These are phyloP conservation scores for Talaromyces trachyspermus DNA, from an alignment of 495 filamentous ascomycete genomes.

Conservation along the genomic window DNA sequence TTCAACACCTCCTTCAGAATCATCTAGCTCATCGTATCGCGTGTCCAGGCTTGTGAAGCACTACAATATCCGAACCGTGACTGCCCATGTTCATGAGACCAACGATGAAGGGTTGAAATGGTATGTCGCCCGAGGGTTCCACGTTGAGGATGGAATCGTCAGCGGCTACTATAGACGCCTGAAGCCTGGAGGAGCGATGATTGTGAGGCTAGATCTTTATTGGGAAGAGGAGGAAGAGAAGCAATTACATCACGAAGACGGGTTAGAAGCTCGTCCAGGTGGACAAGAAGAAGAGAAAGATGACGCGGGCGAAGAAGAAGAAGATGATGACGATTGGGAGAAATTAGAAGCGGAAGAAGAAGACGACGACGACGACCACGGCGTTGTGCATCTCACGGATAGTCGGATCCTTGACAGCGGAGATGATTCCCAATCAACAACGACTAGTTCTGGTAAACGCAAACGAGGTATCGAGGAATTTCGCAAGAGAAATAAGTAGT, in stretches of 20 bases:
- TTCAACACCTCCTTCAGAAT: slow-evolving; percentile 29
- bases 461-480: slow-evolving; percentile 28
- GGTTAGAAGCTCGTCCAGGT: neutral
- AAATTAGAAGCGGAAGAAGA: slow-evolving; percentile 38
- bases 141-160: slow-evolving; percentile 46
- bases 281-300: neutral
- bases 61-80: slow-evolving; percentile 48
- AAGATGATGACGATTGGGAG: slow-evolving; percentile 39
- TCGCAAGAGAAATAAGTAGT: neutral
- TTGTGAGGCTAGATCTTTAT: slow-evolving; percentile 51
- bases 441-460: slow-evolving; percentile 18
- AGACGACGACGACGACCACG: slow-evolving; percentile 27
- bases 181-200: slow-evolving; percentile 69
- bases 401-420: slow-evolving; percentile 22
- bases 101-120: slow-evolving; percentile 81
- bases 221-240: slow-evolving; percentile 16
- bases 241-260: neutral
- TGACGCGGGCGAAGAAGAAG: slow-evolving; percentile 3
- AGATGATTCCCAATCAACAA: slow-evolving; percentile 10
- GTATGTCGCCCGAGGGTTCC: slow-evolving; percentile 80
- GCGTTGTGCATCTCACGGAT: slow-evolving; percentile 24
- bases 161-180: slow-evolving; percentile 80
- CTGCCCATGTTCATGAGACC: slow-evolving; percentile 91
- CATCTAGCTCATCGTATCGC: slow-evolving; percentile 15
- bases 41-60: slow-evolving; percentile 44